phyloP scores from a whole-genome alignment of 148 eudicot species.

The Rheum nobile region DNA sequence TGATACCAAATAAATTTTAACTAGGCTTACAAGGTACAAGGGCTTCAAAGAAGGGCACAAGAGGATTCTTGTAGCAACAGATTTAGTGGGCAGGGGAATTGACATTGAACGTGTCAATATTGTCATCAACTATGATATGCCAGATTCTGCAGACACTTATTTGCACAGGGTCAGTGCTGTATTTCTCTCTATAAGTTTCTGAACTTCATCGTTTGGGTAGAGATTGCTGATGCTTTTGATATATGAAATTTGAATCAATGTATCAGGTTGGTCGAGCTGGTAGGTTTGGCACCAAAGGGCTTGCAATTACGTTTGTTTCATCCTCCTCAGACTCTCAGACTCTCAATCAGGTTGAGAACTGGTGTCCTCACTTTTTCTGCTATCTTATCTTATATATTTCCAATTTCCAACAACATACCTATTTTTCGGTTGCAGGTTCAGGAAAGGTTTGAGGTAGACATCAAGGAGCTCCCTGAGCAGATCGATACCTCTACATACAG shows the following conservation, averaged over 20 bases:
- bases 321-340: constrained; percentile 63
- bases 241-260: background rate
- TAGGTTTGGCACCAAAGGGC: constrained; percentile 67
- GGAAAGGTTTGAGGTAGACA: constrained; percentile 88
- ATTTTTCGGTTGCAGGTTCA: constrained; percentile 26
- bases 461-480: constrained; percentile 96
- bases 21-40: constrained; percentile 81
- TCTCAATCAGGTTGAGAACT: constrained; percentile 40
- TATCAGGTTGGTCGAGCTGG: constrained; percentile 69
- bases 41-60: constrained; percentile 89
- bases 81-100: constrained; percentile 93
- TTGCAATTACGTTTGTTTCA: constrained; percentile 64
- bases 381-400: background rate
- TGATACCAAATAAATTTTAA: background rate
- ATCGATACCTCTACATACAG: constrained; percentile 93
- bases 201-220: background rate
- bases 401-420: background rate
- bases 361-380: background rate
- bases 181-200: background rate
- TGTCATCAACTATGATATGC: constrained; percentile 96
- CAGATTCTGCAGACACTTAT: constrained; percentile 94
- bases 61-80: constrained; percentile 92
- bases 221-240: background rate
- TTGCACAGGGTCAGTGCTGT: constrained; percentile 49
- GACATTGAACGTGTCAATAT: constrained; percentile 95